Base-by-base conservation (phyloP, 805 yeast species). In the Lachancea mirantina region DNA sequence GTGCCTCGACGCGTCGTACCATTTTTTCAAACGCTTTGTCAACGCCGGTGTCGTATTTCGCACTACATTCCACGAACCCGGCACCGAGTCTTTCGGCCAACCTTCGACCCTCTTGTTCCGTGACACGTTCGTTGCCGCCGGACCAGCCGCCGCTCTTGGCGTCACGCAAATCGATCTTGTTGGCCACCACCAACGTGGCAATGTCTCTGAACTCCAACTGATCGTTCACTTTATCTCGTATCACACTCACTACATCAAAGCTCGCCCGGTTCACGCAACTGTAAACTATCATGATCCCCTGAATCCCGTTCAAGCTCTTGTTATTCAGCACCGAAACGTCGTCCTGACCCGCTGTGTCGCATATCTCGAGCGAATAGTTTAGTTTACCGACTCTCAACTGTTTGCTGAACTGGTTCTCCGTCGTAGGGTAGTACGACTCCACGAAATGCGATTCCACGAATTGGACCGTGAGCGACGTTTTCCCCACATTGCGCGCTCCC, bases 271-370 rank as follows among this genome's bases (percentile, higher is more conserved):
- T 79, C 19, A 84, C 76, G 34, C 87, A 87, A 30, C 89, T 80
- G 60, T 84, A 87, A 27, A 84, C 83, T 26, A 88, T 60, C 26
- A 87, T 63, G 51, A 82, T 82, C 1, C 95, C 96, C 49, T 84
- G 92, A 20, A 82, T 76, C 11, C 88, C 92, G 28, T 81, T 78
- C 30, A 84, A 61, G 35, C 82, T 78, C 46, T 82, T 81, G 56
- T 82, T 84, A 47, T 76, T 82, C 59, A 87, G 71, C 42, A 83
- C 74, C 30, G 84, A 73, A 53, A 78, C 83, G 62, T 85, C 95
- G 57, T 85, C 95, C 62, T 84, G 94, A 6, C 96, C 96, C 1
- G 95, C 95, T 0, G 96, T 87, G 52, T 87, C 96, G 39, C 85
- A 64, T 34, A 87, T 82, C 55, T 85, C 95, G 16, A 88, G 74